These are phyloP conservation scores for Diplodia scrobiculata DNA, from an alignment of 2,329 filamentous ascomycete genomes.

Conservation along the genomic window DNA sequence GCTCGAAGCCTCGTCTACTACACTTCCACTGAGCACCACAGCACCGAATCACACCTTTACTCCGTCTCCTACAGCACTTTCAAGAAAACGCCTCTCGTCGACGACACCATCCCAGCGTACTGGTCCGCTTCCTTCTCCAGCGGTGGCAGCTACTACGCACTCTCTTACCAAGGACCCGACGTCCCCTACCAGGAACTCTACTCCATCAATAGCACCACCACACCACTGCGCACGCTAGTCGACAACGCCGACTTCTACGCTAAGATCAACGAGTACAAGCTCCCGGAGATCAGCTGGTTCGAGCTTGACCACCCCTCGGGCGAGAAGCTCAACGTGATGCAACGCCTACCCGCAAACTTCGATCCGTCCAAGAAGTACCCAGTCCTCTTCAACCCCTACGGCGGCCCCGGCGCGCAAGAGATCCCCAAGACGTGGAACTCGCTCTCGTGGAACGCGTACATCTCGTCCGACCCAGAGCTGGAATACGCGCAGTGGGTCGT, in stretches of 20 bases:
- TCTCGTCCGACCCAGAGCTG: slow-evolving; percentile 67
- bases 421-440: slow-evolving; percentile 60
- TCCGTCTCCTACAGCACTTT: slow-evolving; percentile 62
- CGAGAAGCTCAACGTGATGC: slow-evolving; percentile 64
- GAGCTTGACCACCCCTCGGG: slow-evolving; percentile 65
- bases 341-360: slow-evolving; percentile 66
- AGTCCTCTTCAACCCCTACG: slow-evolving; percentile 67
- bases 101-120: slow-evolving; percentile 60
- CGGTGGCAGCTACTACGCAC: slow-evolving; percentile 64
- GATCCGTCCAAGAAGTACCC: slow-evolving; percentile 65
- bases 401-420: slow-evolving; percentile 65
- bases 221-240: slow-evolving; percentile 60
- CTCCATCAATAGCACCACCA: slow-evolving; percentile 55
- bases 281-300: slow-evolving; percentile 66
- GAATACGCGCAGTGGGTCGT: slow-evolving; percentile 69
- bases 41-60: slow-evolving; percentile 68
- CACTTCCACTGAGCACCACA: slow-evolving; percentile 65
- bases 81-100: slow-evolving; percentile 62
- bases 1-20: slow-evolving; percentile 63
- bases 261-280: slow-evolving; percentile 60
- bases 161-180: slow-evolving; percentile 66
- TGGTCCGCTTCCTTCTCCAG: slow-evolving; percentile 69
- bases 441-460: slow-evolving; percentile 63
- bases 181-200: slow-evolving; percentile 71
- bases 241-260: slow-evolving; percentile 61